A percentile compares a stretch with the other conserved stretches of the same genome.
phyloP scores from a whole-genome alignment of 352 stramenopile genomes.

The Globisporangium viniferum region DNA sequence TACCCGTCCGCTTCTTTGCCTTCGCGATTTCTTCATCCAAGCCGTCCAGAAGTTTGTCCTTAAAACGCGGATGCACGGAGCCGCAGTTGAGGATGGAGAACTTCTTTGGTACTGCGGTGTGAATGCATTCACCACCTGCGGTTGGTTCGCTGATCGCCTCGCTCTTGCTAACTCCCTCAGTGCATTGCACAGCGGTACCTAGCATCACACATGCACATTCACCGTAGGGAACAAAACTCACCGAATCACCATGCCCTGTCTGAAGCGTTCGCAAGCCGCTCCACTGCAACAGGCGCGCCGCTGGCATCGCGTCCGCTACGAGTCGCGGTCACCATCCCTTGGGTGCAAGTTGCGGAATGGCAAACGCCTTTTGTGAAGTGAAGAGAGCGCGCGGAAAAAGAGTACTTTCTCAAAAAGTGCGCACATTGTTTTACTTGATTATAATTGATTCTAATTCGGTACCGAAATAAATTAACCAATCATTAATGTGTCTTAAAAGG shows the following conservation, averaged over 20 bases:
- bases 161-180: not conserved
- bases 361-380: no score
- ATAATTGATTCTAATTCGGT: not conserved
- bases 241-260: not conserved
- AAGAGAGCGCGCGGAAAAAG: no score
- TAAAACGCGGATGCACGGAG: slow-evolving; percentile 17
- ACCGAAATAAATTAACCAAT: not conserved
- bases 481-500: not conserved
- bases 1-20: slow-evolving; percentile 24
- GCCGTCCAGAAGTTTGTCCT: slow-evolving; percentile 12
- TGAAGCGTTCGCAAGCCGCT: not conserved
- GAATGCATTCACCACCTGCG: slow-evolving; percentile 13
- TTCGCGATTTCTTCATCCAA: slow-evolving; percentile 25
- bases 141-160: not conserved
- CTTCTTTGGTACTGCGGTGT: slow-evolving; percentile 15
- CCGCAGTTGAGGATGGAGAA: slow-evolving; percentile 31
- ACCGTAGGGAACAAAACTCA: not conserved
- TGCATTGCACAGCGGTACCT: not conserved
- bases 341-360: not conserved
- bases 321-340: not conserved
- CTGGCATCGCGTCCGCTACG: not conserved
- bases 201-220: not conserved
- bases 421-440: not conserved
- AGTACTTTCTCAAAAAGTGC: not conserved
- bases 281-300: not conserved